Evolutionary conservation across 2,329 filamentous ascomycete species (phyloP).

Genomic region (Penicillium capsulatum): DNA sequence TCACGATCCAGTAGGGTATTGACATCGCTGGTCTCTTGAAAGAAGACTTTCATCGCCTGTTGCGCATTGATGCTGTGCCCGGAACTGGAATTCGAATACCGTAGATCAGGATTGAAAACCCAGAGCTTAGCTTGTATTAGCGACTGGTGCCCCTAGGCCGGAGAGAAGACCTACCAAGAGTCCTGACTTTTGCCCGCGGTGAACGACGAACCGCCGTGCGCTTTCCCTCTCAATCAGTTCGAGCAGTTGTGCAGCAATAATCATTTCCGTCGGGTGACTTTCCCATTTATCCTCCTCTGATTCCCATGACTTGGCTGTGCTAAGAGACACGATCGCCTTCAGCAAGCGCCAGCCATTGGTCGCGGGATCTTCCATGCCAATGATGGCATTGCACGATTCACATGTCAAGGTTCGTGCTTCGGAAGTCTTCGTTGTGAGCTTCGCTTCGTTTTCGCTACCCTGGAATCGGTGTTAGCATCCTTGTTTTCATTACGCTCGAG

Average conservation of each 20-base stretch:
- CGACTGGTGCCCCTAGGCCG: background rate
- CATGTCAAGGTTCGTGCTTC: constrained; percentile 31
- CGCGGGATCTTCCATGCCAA: constrained; percentile 41
- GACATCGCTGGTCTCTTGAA: constrained; percentile 36
- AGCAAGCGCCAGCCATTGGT: constrained; percentile 47
- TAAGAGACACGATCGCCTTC: constrained; percentile 45
- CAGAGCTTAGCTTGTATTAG: constrained; percentile 45
- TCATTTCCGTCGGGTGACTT: constrained; percentile 32
- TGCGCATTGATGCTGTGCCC: constrained; percentile 32
- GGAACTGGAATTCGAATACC: constrained; percentile 49
- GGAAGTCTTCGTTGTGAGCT: constrained; percentile 26
- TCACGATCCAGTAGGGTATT: constrained; percentile 36
- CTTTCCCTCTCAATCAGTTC: constrained; percentile 54
- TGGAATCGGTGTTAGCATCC: constrained; percentile 4
- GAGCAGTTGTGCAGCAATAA: constrained; percentile 54
- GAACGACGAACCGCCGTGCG: constrained; percentile 53
- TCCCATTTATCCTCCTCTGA: constrained; percentile 32
- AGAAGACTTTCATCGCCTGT: constrained; percentile 58
- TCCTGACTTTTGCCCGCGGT: constrained; percentile 32
- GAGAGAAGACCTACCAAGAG: constrained; percentile 34
- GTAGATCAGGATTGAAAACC: constrained; percentile 59
- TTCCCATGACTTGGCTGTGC: constrained; percentile 17
- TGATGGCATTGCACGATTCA: constrained; percentile 25
- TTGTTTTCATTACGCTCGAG: too few relatives aligned
- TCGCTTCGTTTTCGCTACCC: constrained; percentile 31